These are phyloP conservation scores for Beauveria sp. DNA, from an alignment of 2,329 filamentous ascomycete genomes.

Conservation along the genomic window DNA sequence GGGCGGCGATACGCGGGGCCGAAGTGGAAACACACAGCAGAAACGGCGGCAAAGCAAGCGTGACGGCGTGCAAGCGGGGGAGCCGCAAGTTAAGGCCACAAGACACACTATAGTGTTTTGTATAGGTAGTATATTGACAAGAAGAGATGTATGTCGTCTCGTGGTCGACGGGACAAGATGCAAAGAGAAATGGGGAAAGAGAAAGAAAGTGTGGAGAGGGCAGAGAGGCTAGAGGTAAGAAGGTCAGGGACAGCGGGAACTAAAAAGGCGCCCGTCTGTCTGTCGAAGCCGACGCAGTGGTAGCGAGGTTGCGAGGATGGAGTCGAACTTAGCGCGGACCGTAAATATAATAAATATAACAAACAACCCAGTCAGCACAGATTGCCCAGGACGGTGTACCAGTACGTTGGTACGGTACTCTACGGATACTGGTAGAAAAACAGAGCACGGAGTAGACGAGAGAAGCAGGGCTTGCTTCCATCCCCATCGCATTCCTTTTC, in stretches of 20 bases:
- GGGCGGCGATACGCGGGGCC: neutral
- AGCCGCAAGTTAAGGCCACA: neutral
- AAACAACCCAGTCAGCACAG: too few relatives aligned
- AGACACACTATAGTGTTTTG: neutral
- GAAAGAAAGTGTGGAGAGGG: constrained; percentile 7
- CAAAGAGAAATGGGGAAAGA: constrained; percentile 10
- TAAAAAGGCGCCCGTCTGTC: constrained; percentile 9
- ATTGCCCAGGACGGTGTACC: too few relatives aligned
- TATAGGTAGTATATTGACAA: neutral
- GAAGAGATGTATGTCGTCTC: neutral
- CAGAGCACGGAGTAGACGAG: too few relatives aligned
- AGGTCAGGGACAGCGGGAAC: constrained; percentile 3
- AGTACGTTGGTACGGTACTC: too few relatives aligned
- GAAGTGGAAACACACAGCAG: constrained; percentile 1
- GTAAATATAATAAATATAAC: too few relatives aligned
- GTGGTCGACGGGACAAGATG: neutral
- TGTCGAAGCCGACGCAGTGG: constrained; percentile 1
- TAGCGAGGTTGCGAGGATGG: neutral
- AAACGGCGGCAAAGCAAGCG: neutral
- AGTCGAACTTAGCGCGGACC: too few relatives aligned
- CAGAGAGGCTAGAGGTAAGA: neutral
- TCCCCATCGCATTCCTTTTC: constrained; percentile 9
- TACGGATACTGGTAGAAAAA: too few relatives aligned
- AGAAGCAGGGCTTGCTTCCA: neutral
- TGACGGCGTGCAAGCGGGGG: neutral